These are phyloP conservation scores for Geosmithia morbida DNA, from an alignment of 2,329 filamentous ascomycete species.

Conservation along the genomic window DNA sequence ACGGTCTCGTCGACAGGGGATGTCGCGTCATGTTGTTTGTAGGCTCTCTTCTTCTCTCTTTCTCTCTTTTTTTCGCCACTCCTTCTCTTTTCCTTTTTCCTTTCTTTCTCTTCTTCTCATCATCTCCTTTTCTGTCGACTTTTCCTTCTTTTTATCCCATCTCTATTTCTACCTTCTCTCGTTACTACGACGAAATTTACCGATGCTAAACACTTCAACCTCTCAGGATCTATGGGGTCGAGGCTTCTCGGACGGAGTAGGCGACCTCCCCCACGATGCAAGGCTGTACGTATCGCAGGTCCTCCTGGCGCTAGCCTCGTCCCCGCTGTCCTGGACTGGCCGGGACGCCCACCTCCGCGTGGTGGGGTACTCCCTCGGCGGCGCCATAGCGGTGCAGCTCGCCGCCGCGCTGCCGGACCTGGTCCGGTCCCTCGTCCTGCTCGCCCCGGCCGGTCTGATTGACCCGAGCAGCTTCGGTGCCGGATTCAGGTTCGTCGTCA, in stretches of 20 bases:
- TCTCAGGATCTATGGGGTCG: conserved; percentile 53
- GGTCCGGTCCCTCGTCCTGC: conserved; percentile 55
- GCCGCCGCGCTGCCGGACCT: conserved; percentile 57
- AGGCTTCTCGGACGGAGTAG: conserved; percentile 50
- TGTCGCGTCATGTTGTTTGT: conserved; percentile 72
- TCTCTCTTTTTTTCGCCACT: background rate
- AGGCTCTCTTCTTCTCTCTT: conserved; percentile 10
- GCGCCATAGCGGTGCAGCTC: conserved; percentile 63
- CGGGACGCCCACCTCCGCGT: conserved; percentile 39
- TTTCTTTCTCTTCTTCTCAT: too few relatives aligned
- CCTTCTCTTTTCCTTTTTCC: too few relatives aligned
- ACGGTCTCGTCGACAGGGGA: conserved; percentile 50
- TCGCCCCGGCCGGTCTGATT: conserved; percentile 69
- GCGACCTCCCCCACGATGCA: conserved; percentile 56
- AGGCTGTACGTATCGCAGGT: conserved; percentile 61
- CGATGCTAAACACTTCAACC: too few relatives aligned
- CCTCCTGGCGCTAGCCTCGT: conserved; percentile 55
- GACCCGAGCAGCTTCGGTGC: conserved; percentile 36
- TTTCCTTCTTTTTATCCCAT: too few relatives aligned
- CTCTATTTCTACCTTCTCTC: too few relatives aligned
- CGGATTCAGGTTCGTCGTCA: conserved; percentile 34
- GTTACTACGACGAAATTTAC: too few relatives aligned
- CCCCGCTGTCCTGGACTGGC: conserved; percentile 53
- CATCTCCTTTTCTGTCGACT: too few relatives aligned
- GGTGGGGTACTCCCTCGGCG: conserved; percentile 71